A percentile compares a stretch with the other conserved stretches of the same genome.
Conservation (phyloP, 2,329 filamentous ascomycete species). For the Fusarium foetens region DNA sequence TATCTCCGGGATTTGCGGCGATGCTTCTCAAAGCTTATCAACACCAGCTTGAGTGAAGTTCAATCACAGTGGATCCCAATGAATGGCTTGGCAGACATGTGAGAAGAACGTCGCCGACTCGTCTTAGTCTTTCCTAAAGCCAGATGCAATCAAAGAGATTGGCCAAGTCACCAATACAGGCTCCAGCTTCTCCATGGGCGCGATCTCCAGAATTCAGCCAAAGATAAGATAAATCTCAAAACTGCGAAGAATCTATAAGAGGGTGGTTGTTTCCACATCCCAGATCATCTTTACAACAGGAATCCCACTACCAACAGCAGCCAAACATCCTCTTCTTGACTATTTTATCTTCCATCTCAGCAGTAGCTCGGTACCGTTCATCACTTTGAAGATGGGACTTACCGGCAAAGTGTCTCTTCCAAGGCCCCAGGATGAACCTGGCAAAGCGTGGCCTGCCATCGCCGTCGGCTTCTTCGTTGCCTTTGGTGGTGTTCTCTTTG, state of each 20-base stretch:
- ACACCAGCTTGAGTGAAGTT: neutral
- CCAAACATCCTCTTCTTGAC: neutral
- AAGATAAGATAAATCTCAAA: too few species aligned
- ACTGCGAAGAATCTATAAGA: neutral
- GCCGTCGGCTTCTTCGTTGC: constrained; percentile 64
- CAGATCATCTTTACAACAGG: neutral
- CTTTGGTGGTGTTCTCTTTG: constrained; percentile 41
- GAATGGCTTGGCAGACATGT: neutral
- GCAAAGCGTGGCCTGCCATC: constrained; percentile 70
- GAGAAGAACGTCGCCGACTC: neutral
- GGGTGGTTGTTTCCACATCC: neutral
- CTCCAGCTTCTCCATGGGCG: neutral
- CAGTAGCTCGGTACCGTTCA: neutral
- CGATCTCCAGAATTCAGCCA: too few species aligned
- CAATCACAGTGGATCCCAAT: neutral
- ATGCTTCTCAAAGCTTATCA: neutral
- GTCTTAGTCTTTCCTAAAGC: neutral
- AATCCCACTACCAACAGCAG: too few species aligned
- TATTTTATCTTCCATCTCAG: neutral
- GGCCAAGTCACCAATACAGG: neutral
- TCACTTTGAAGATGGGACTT: neutral
- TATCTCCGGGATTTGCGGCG: neutral
- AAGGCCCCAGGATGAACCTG: constrained; percentile 53
- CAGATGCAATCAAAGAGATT: neutral
- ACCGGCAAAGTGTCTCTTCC: neutral